Base-by-base conservation (phyloP, 768 basidiomycete genomes). In the Mycena crocata region DNA sequence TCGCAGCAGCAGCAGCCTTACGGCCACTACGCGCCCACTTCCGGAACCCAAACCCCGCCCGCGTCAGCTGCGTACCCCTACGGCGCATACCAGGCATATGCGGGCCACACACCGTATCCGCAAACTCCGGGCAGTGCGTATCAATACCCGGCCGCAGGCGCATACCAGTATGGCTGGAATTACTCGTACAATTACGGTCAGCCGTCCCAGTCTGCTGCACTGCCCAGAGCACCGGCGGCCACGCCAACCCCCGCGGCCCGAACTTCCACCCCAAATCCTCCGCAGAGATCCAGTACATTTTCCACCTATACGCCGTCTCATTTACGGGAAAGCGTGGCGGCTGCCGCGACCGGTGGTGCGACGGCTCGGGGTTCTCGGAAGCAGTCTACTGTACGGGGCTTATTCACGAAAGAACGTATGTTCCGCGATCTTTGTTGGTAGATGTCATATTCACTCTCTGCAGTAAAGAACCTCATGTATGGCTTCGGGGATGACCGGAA, bases 401-500 rank as follows among this genome's bases (percentile, higher is more conserved):
- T 92, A 59, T 95, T 95, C 72, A 84, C 88, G 2, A 94, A 93
- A 87, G 93, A 95, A 80, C 78, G 93, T 93, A 73, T 78, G 93
- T 82, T 21, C 35, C n/a, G 15, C 17, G 19, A 52, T 57, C 23
- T 67, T 61, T 46, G 56, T 67, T 49, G 42, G 14, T 30, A 69
- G 24, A 66, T 68, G 58, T 61, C 57, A 64, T 57, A 55, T 30
- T 64, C 69, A 61, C 49, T 30, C 30, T 62, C 60, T 57, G 15
- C 71, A 94, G 94, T 96, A 64, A 89, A 90, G 71, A 93, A 86
- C 66, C 80, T 96, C 55, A 95, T 95, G 94, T 96, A 95, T 74
- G 95, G 93, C 31, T 98, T 97, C 78, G 95, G 95, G 14, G 95
- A 98, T 75, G 94, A 95, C 74, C 85, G 92, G 19, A 93, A 94